Percentiles rank a stretch among this genome's conserved stretches.
These are phyloP conservation scores for Candida anutae DNA, from an alignment of 1,139 yeast genomes.

Conservation along the genomic window DNA sequence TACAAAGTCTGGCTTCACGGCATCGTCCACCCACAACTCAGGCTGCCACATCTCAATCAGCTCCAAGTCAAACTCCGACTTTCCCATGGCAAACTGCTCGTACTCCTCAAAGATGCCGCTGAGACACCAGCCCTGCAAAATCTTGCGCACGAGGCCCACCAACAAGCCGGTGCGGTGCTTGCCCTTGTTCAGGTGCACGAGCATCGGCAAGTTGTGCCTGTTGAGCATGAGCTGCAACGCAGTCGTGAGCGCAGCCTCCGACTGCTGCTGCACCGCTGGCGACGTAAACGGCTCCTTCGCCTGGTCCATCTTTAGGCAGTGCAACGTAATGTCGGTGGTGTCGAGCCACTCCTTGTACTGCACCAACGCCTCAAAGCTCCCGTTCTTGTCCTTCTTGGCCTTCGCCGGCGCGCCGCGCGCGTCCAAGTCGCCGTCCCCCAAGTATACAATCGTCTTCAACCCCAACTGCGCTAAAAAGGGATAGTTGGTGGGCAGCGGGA, in stretches of 20 bases:
- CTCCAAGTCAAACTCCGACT: slow-evolving; percentile 86
- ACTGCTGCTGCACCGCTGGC: slow-evolving; percentile 30
- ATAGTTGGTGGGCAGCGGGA: slow-evolving; percentile 82
- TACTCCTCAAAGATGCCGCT: slow-evolving; percentile 93
- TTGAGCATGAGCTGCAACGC: slow-evolving; percentile 63
- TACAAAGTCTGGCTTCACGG: slow-evolving; percentile 30
- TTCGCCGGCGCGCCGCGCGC: slow-evolving; percentile 14
- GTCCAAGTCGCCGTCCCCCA: slow-evolving; percentile 58
- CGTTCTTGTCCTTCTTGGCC: slow-evolving; percentile 21
- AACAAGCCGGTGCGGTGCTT: slow-evolving; percentile 90
- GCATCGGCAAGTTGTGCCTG: slow-evolving; percentile 70
- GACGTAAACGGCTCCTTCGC: slow-evolving; percentile 72
- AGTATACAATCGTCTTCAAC: slow-evolving; percentile 70
- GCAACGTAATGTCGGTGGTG: slow-evolving; percentile 47
- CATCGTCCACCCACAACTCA: slow-evolving; percentile 26
- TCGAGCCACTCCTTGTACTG: slow-evolving; percentile 60
- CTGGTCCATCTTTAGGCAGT: slow-evolving; percentile 57
- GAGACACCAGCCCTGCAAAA: slow-evolving; percentile 87
- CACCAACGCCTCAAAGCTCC: slow-evolving; percentile 30
- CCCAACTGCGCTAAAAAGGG: slow-evolving; percentile 65
- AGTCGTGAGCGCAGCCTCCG: slow-evolving; percentile 43
- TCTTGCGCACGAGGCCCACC: slow-evolving; percentile 79
- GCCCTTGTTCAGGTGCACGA: slow-evolving; percentile 90
- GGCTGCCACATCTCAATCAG: slow-evolving; percentile 45
- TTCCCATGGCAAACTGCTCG: slow-evolving; percentile 86